These are phyloP conservation scores for Populus nigra DNA, from an alignment of 345 rosid species.

Conservation along the genomic window DNA sequence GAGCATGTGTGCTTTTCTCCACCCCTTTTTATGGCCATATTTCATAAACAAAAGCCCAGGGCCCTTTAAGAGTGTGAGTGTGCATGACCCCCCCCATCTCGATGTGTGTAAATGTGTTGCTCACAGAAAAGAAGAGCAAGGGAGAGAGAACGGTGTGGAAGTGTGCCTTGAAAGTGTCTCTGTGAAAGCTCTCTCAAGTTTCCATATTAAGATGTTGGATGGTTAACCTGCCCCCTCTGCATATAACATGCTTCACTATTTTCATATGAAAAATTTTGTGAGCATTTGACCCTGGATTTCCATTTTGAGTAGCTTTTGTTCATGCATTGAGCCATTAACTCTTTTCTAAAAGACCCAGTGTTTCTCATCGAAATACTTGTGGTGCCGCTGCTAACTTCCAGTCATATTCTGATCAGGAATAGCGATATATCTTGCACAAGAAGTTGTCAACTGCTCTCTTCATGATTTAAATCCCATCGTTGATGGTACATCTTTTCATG, in stretches of 20 bases:
- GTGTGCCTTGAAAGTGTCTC: not conserved
- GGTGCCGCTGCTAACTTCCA: slow-evolving; percentile 10
- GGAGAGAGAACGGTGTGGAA: not conserved
- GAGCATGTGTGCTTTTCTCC: no score
- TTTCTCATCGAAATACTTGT: not conserved
- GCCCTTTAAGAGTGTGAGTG: no score
- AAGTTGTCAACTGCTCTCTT: slow-evolving; percentile 50
- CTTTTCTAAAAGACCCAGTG: not conserved
- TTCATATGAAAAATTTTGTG: not conserved
- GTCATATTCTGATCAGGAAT: slow-evolving; percentile 51
- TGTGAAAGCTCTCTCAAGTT: not conserved
- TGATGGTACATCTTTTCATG: slow-evolving; percentile 31
- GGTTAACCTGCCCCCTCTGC: not conserved
- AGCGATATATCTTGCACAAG: slow-evolving; percentile 62
- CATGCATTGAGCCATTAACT: not conserved
- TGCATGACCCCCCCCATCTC: no score
- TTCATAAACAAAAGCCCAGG: no score
- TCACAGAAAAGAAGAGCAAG: no score
- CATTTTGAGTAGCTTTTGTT: not conserved
- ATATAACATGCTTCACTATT: not conserved
- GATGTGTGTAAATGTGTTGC: no score
- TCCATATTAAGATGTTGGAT: not conserved
- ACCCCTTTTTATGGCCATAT: no score
- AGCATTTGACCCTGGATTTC: not conserved
- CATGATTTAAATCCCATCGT: slow-evolving; percentile 43